A percentile compares a stretch with the other conserved stretches of the same genome.
Conservation (phyloP, 2,329 filamentous ascomycete species). For the Lachnellula subtilissima region DNA sequence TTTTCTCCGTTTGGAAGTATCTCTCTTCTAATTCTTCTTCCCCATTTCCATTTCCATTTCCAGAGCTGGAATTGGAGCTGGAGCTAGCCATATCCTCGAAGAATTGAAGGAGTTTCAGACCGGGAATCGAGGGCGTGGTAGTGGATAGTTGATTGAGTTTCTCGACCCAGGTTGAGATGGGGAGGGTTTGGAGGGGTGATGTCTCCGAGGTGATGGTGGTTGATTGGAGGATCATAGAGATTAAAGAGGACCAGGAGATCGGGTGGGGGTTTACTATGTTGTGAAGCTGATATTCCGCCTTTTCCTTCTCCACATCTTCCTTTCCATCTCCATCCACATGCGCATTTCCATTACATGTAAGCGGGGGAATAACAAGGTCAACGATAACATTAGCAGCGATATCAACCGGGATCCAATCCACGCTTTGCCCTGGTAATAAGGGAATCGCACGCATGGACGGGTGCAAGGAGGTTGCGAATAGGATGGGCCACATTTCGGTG, state of each 20-base stretch:
- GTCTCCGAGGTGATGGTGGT: not conserved
- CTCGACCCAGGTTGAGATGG: conserved; percentile 20
- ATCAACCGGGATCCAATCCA: conserved; percentile 28
- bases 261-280: conserved; percentile 27
- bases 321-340: no score
- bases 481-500: conserved; percentile 25
- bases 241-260: conserved; percentile 16
- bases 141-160: conserved; percentile 7
- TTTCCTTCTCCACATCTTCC: not conserved
- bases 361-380: conserved; percentile 7
- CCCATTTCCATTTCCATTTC: not conserved
- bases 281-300: conserved; percentile 15
- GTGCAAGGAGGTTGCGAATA: conserved; percentile 12
- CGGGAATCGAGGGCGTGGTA: conserved; percentile 12
- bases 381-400: conserved; percentile 18
- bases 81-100: conserved; percentile 23
- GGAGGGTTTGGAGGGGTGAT: conserved; percentile 7
- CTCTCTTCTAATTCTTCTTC: conserved; percentile 7
- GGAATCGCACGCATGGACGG: conserved; percentile 12
- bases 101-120: conserved; percentile 20
- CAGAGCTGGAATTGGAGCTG: no score
- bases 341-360: no score
- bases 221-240: conserved; percentile 12
- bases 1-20: conserved; percentile 23
- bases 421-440: conserved; percentile 6